Conservation (phyloP, 2,329 filamentous ascomycete genomes). For the Lasiodiplodia sp. region DNA sequence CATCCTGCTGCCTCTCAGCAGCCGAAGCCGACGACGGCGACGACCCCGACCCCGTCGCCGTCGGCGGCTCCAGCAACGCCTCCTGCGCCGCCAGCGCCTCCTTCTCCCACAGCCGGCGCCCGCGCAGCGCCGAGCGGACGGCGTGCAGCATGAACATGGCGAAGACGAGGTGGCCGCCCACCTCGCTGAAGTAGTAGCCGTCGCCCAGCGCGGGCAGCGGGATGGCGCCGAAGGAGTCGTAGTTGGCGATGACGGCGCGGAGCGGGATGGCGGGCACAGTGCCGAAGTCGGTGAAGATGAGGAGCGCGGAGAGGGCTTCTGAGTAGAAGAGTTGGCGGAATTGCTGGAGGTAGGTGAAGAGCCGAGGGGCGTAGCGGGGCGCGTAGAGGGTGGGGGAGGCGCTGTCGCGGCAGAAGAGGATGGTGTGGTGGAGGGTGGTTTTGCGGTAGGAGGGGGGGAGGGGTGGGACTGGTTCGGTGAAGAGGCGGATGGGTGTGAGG, state of each 20-base stretch:
- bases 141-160: conserved; percentile 6
- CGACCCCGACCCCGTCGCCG: not conserved
- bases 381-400: not conserved
- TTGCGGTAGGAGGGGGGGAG: not conserved
- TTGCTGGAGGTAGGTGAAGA: conserved; percentile 9
- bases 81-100: conserved; percentile 1
- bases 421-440: not conserved
- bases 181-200: conserved; percentile 10
- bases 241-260: not conserved
- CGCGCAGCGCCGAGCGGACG: not conserved
- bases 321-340: conserved; percentile 6
- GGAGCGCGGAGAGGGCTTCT: not conserved
- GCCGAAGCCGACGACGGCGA: not conserved
- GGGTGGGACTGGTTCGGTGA: not conserved
- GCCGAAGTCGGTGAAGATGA: not conserved
- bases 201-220: not conserved
- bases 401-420: conserved; percentile 15
- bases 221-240: conserved; percentile 12
- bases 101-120: conserved; percentile 2
- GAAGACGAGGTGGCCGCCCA: not conserved
- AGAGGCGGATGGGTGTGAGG: not conserved
- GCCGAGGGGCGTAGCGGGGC: not conserved
- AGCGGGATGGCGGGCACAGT: not conserved
- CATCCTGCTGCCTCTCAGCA: not conserved
- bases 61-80: not conserved